Evolutionary conservation across 116 monocot genomes (phyloP).

Genomic region (Thalassia testudinum): DNA sequence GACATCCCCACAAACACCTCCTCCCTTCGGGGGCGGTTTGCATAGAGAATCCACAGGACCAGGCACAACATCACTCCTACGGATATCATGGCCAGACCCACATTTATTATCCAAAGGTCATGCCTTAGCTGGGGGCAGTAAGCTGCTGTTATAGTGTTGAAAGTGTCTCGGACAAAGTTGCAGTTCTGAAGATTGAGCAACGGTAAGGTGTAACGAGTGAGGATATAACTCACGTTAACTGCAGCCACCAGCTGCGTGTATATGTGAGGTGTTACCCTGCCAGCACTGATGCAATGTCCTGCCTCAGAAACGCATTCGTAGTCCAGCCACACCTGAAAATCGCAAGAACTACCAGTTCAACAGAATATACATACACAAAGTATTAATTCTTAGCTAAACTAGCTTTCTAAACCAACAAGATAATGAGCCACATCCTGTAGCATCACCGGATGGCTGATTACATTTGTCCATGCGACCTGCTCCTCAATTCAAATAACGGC

Average conservation of each 20-base stretch:
- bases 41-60: conserved; percentile 63
- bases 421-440: neutral
- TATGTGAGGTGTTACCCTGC: conserved; percentile 43
- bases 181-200: conserved; percentile 71
- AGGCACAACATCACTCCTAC: conserved; percentile 59
- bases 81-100: conserved; percentile 46
- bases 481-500: neutral
- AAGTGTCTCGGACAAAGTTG: conserved; percentile 69
- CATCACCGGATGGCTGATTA: no score
- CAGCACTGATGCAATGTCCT: conserved; percentile 27
- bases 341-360: neutral
- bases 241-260: conserved; percentile 40
- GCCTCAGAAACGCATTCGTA: conserved; percentile 47
- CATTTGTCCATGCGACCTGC: no score
- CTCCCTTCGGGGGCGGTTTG: conserved; percentile 72
- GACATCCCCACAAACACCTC: conserved; percentile 34
- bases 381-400: neutral
- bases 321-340: conserved; percentile 56
- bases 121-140: conserved; percentile 57
- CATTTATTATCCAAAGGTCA: conserved; percentile 36
- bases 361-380: neutral
- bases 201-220: conserved; percentile 56
- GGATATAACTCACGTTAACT: conserved; percentile 71
- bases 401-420: neutral
- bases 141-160: conserved; percentile 30